A percentile compares a stretch with the other conserved stretches of the same genome.
Evolutionary conservation across 768 basidiomycete genomes (phyloP).

Genomic region (Butyriboletus loyo): DNA sequence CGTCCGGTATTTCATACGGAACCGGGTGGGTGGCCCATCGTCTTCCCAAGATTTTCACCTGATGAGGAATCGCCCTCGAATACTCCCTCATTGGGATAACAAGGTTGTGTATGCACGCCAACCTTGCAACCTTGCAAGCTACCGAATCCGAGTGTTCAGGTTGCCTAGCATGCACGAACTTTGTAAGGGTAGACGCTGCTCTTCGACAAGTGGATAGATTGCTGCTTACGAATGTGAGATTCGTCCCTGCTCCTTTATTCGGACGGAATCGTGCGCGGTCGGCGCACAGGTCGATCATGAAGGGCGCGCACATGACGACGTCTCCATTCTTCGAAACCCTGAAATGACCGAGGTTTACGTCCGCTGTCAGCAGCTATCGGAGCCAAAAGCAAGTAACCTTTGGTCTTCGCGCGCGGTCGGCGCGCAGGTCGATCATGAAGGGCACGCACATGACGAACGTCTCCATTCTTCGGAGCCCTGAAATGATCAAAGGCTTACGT

Average conservation of each 20-base stretch:
- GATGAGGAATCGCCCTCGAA: constrained; percentile 1
- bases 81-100: neutral
- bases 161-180: neutral
- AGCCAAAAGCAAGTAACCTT: no score
- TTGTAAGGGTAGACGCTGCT: neutral
- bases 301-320: constrained; percentile 2
- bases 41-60: neutral
- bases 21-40: neutral
- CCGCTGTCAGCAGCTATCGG: neutral
- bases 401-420: neutral
- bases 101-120: neutral
- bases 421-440: constrained; percentile 25
- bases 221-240: neutral
- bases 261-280: neutral
- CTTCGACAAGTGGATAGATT: neutral
- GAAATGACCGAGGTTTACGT: neutral
- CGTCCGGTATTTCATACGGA: neutral
- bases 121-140: neutral
- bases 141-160: neutral
- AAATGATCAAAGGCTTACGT: neutral
- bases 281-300: constrained; percentile 24
- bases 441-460: neutral
- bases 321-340: constrained; percentile 19
- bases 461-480: constrained; percentile 20
- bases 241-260: neutral